Percentiles rank a stretch among this genome's conserved stretches.
Conservation (phyloP, 306 rosid species). For the Glycine latifolia region DNA sequence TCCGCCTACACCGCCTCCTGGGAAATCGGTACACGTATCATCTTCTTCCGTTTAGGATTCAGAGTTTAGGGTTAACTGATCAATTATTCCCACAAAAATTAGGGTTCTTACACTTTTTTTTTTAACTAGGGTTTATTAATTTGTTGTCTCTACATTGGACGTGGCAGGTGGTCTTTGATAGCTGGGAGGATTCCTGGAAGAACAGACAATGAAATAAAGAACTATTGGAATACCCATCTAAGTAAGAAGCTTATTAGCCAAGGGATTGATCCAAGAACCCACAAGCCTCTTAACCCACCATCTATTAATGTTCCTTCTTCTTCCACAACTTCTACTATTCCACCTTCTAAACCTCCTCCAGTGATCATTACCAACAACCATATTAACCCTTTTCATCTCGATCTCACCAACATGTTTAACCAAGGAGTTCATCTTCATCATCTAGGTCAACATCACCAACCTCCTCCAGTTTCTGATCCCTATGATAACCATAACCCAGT, state of each 20-base stretch:
- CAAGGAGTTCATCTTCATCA: not conserved
- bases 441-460: constrained; percentile 4
- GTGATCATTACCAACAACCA: not conserved
- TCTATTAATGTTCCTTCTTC: not conserved
- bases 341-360: not conserved
- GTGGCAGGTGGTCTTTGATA: constrained; percentile 82
- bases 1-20: constrained; percentile 93
- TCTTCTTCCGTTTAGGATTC: not conserved
- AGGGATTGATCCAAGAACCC: constrained; percentile 94
- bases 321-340: not conserved
- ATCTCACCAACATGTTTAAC: not conserved
- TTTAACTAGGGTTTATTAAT: constrained; percentile 11
- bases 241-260: constrained; percentile 89
- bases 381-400: not conserved
- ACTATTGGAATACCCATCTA: constrained; percentile 92
- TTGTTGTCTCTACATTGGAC: not conserved
- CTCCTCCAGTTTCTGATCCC: not conserved
- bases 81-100: not conserved
- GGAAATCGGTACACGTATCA: constrained; percentile 54
- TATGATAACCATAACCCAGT: not conserved
- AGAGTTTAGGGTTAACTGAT: not conserved
- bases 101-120: not conserved
- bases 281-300: constrained; percentile 65
- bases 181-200: constrained; percentile 97
- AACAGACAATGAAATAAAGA: constrained; percentile 89